Evolutionary conservation across 1,284 basidiomycete genomes (phyloP).

Genomic region (Malassezia dermatis): DNA sequence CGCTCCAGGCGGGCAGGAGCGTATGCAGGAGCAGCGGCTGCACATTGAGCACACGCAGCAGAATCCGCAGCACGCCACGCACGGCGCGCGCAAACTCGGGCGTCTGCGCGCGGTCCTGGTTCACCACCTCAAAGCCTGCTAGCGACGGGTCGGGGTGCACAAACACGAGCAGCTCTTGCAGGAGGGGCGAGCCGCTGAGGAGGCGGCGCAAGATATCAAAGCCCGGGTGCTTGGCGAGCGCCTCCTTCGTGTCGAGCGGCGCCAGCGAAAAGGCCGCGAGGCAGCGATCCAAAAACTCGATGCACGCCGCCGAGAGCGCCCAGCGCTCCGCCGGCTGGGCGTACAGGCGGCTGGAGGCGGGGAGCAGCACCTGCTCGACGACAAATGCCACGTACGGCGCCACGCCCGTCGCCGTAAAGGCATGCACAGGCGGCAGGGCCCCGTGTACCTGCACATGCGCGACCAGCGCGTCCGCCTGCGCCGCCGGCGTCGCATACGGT

Average conservation of each 20-base stretch:
- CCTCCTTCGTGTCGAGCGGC: conserved; percentile 32
- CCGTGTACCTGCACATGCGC: conserved; percentile 18
- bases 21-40: conserved; percentile 84
- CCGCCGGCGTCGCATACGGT: conserved; percentile 1
- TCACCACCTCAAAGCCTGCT: conserved; percentile 51
- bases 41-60: conserved; percentile 68
- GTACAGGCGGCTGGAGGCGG: conserved; percentile 58
- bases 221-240: conserved; percentile 64
- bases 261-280: conserved; percentile 67
- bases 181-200: conserved; percentile 62
- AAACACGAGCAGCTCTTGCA: conserved; percentile 64
- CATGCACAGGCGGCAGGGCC: neutral
- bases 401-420: neutral
- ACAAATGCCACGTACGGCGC: conserved; percentile 68
- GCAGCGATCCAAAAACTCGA: conserved; percentile 74
- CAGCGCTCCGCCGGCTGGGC: conserved; percentile 66
- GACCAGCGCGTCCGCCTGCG: conserved; percentile 12
- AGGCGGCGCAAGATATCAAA: conserved; percentile 74
- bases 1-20: conserved; percentile 65
- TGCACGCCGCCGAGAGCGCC: conserved; percentile 71
- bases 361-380: conserved; percentile 70
- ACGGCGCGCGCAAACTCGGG: conserved; percentile 62
- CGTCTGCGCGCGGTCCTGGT: conserved; percentile 61
- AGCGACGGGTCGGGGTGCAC: conserved; percentile 49
- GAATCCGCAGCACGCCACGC: conserved; percentile 67